A percentile compares a stretch with the other conserved stretches of the same genome.
Conservation (phyloP, 768 basidiomycete species). For the Tephrocybe sp. region DNA sequence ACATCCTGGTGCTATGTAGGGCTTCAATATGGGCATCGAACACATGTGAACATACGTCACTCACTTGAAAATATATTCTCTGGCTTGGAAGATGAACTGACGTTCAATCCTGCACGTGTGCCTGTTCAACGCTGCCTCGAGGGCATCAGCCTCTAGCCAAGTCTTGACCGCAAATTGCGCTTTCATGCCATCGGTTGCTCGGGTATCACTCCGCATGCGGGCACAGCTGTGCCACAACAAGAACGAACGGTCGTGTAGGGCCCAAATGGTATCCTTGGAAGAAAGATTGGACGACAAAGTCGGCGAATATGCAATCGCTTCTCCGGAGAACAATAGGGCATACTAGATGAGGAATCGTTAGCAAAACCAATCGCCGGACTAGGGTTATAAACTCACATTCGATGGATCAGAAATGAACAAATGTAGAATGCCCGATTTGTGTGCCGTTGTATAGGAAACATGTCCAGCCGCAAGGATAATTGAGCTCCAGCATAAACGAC, state of each 20-base stretch:
- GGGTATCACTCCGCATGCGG: conserved; percentile 47
- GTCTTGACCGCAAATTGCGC: conserved; percentile 63
- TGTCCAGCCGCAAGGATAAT: conserved; percentile 63
- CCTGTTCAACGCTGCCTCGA: conserved; percentile 58
- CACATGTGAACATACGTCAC: conserved; percentile 20
- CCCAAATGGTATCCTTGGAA: conserved; percentile 71
- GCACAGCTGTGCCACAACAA: conserved; percentile 74
- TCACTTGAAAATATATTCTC: conserved; percentile 78
- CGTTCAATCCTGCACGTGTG: conserved; percentile 70
- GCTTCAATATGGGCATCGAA: conserved; percentile 5
- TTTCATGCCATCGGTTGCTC: conserved; percentile 45
- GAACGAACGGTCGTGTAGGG: conserved; percentile 66
- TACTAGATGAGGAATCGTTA: conserved; percentile 39
- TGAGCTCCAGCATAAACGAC: conserved; percentile 72
- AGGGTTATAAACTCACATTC: conserved; percentile 46
- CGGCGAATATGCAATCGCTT: conserved; percentile 43
- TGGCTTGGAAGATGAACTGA: conserved; percentile 64
- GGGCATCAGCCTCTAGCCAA: conserved; percentile 67
- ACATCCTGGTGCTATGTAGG: conserved; percentile 57
- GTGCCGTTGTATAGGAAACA: conserved; percentile 54
- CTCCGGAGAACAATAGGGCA: conserved; percentile 74
- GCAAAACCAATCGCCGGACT: background rate
- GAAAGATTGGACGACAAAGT: conserved; percentile 24
- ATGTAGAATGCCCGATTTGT: conserved; percentile 35
- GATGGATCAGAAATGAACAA: conserved; percentile 61